Conservation (phyloP, 2,329 filamentous ascomycete genomes). For the Xylaria sp. region DNA sequence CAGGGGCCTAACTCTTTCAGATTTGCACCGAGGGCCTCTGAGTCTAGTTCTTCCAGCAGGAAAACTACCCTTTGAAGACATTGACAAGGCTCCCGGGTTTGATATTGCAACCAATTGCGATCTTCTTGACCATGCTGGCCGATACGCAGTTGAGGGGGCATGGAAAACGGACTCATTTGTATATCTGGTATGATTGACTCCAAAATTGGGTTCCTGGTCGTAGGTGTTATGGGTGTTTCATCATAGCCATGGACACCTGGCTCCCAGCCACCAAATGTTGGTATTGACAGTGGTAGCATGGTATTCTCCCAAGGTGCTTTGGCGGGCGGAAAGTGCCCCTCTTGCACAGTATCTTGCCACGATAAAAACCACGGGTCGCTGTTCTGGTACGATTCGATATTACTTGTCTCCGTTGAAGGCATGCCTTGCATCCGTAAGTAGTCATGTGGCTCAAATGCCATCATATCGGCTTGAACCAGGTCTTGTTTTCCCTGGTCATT, state of each 20-base stretch:
- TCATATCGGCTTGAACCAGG: neutral
- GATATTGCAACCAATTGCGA: neutral
- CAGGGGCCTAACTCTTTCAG: slow-evolving; percentile 15
- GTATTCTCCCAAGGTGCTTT: neutral
- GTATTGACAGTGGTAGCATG: neutral
- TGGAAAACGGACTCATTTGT: neutral
- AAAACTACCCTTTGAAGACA: slow-evolving; percentile 17
- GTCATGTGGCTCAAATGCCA: slow-evolving; percentile 5
- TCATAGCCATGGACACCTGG: neutral
- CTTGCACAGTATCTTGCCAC: slow-evolving; percentile 2
- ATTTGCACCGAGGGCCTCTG: neutral
- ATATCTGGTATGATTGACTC: slow-evolving; percentile 5
- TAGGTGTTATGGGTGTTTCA: slow-evolving; percentile 2
- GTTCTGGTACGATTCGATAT: neutral
- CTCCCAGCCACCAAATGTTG: neutral
- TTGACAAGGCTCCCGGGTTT: slow-evolving; percentile 5
- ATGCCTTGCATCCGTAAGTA: slow-evolving; percentile 7
- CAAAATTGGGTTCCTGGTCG: neutral
- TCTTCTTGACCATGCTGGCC: neutral
- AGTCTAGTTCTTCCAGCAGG: slow-evolving; percentile 17
- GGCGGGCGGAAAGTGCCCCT: neutral
- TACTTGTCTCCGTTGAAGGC: neutral
- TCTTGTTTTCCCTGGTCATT: neutral
- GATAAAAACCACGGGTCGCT: slow-evolving; percentile 1
- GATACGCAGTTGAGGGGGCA: neutral